Conservation (phyloP, 83 land plant genomes). For the Picea engelmannii region DNA sequence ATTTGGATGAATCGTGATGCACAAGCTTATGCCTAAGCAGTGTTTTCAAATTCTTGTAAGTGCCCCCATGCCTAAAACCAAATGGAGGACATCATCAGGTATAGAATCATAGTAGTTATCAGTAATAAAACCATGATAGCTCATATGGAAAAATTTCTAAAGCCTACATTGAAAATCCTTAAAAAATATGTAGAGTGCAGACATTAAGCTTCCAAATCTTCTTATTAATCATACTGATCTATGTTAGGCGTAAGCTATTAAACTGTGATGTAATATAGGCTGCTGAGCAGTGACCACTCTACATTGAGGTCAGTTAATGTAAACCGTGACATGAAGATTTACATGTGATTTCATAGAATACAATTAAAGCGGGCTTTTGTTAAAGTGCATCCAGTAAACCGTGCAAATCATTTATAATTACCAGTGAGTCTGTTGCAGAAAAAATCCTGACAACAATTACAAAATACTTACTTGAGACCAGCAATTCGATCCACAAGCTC, state of each 20-base stretch:
- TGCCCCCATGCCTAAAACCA: constrained; percentile 82
- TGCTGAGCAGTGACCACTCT: not conserved
- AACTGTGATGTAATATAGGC: not conserved
- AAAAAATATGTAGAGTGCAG: not conserved
- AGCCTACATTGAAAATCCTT: not conserved
- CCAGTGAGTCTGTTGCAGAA: not conserved
- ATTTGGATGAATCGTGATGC: constrained; percentile 94
- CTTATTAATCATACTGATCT: not conserved
- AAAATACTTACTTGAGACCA: constrained; percentile 70
- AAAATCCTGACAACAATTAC: not conserved
- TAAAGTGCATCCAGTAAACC: not conserved
- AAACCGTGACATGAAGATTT: not conserved
- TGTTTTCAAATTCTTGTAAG: constrained; percentile 88
- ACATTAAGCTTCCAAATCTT: not conserved
- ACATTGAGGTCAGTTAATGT: not conserved
- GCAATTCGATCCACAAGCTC: constrained; percentile 96
- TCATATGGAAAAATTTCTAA: not conserved
- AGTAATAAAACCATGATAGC: not conserved
- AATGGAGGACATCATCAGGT: constrained; percentile 4
- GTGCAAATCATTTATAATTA: not conserved
- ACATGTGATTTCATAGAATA: not conserved
- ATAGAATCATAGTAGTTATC: not conserved
- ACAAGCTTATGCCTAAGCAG: constrained; percentile 82
- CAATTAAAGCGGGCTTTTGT: no score
- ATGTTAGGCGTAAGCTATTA: not conserved